Percentiles rank a stretch among this genome's conserved stretches.
These are phyloP conservation scores for Gamsiella multidivaricata DNA, from an alignment of 192 early-diverging fungal genomes.

Conservation along the genomic window DNA sequence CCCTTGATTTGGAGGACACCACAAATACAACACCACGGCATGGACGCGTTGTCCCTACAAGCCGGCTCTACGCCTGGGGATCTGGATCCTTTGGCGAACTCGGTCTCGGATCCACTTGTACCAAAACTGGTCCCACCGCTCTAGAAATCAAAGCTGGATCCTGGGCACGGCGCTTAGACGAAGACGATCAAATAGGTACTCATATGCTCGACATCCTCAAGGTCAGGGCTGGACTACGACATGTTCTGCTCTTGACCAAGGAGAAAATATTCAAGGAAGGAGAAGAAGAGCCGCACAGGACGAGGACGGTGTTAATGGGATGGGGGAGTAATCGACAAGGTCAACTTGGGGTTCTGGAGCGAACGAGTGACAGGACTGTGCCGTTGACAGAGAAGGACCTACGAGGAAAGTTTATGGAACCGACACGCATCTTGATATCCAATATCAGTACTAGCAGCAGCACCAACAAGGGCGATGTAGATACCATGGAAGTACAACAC, in stretches of 20 bases:
- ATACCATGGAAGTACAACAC: neutral
- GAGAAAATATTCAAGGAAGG: slow-evolving; percentile 21
- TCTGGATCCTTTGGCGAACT: slow-evolving; percentile 65
- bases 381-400: slow-evolving; percentile 28
- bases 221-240: slow-evolving; percentile 74
- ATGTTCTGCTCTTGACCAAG: slow-evolving; percentile 64
- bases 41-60: neutral
- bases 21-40: slow-evolving; percentile 2
- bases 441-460: neutral
- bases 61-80: slow-evolving; percentile 66
- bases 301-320: slow-evolving; percentile 28
- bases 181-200: neutral
- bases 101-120: slow-evolving; percentile 48
- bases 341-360: slow-evolving; percentile 59
- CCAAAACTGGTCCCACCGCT: slow-evolving; percentile 31
- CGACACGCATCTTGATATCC: slow-evolving; percentile 28
- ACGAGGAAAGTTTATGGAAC: slow-evolving; percentile 42
- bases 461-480: neutral
- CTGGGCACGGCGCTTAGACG: no score
- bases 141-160: slow-evolving; percentile 11
- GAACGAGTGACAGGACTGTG: neutral
- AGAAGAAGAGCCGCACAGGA: neutral
- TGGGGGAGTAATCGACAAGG: slow-evolving; percentile 71
- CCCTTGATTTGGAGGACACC: neutral
- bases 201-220: slow-evolving; percentile 42